Base-by-base conservation (phyloP, 805 yeast species). In the Saccharomycopsis fermentans region DNA sequence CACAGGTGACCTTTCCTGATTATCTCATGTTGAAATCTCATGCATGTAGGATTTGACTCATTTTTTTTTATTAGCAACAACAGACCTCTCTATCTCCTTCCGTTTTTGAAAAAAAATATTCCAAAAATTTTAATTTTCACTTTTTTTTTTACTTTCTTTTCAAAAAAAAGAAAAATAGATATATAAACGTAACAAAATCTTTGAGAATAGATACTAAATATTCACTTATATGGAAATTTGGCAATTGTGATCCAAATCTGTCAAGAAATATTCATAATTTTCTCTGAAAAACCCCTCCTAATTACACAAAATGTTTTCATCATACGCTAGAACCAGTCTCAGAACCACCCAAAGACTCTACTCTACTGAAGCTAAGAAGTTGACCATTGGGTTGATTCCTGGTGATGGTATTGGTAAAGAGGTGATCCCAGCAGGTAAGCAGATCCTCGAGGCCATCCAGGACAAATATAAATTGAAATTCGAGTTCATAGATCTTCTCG, bases 381-480 rank as follows among this genome's bases (percentile, higher is more conserved):
- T 82, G 53, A 81, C 77, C 58, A 80, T 82, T 63, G 86, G 81
- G 60, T 79, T 94, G 69, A 91, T 94, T 66, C 97, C 99, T 56
- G 99, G 99, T 70, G 99, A 94, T 72, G 99, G 99, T 64, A 94
- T 94, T 66, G 99, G 99, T 58, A 83, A 87, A 68, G 99, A 94
- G 74, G 99, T 94, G 53, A 91, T 94, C 61, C 99, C 99, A 62
- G 74, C 98, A 51, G 99, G 99, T 66, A 81, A 82, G 65, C 87
- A 88, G 63, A 81, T 94, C 34, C 78, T 94, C 65, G 92, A 92
- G 73, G 85, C 83, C 62, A 80, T 94, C 59, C 90, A 92, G 51
- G 73, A 86, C n/a, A 76, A 80, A 59, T 86, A 78, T 67, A 91
- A 87, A 48, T 79, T 94, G 64, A 77, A 81, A 58, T 94, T 94